Evolutionary conservation across 2,329 filamentous ascomycete genomes (phyloP).

Genomic region (Diaporthe citriasiana): DNA sequence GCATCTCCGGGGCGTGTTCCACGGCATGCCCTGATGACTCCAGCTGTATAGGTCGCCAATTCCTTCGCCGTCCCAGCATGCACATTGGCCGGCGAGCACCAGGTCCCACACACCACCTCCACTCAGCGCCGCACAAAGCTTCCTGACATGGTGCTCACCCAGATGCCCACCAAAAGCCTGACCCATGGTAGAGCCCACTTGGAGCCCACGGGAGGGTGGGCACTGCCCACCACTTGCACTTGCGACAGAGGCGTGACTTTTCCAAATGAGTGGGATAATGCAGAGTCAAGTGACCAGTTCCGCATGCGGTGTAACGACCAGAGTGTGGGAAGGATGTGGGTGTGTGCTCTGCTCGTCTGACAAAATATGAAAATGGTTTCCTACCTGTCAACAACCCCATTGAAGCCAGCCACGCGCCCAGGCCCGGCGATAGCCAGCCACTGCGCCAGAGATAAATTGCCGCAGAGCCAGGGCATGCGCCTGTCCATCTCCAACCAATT

Average conservation of each 20-base stretch:
- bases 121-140: conserved; percentile 23
- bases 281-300: conserved; percentile 61
- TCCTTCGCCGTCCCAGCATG: conserved; percentile 43
- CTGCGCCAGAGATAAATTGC: conserved; percentile 81
- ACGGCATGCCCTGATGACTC: conserved; percentile 48
- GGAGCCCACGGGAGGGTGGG: conserved; percentile 20
- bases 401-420: conserved; percentile 79
- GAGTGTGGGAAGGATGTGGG: conserved; percentile 37
- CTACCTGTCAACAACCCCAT: conserved; percentile 93
- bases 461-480: conserved; percentile 93
- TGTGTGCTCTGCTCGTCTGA: conserved; percentile 26
- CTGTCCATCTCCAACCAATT: conserved; percentile 79
- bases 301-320: conserved; percentile 60
- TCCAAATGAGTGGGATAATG: conserved; percentile 55
- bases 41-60: conserved; percentile 28
- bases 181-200: conserved; percentile 25
- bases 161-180: background rate
- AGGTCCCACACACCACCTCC: conserved; percentile 20
- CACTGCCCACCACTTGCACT: conserved; percentile 51
- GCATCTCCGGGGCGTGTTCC: conserved; percentile 50
- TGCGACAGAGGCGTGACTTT: conserved; percentile 48
- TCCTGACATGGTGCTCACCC: background rate
- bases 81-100: conserved; percentile 34
- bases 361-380: conserved; percentile 52
- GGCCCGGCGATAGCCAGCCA: conserved; percentile 81